Evolutionary conservation across 345 rosid genomes (phyloP), one percentile per base, ranked within the genome.

Genomic region (Euphorbia pulcherrima): DNA sequence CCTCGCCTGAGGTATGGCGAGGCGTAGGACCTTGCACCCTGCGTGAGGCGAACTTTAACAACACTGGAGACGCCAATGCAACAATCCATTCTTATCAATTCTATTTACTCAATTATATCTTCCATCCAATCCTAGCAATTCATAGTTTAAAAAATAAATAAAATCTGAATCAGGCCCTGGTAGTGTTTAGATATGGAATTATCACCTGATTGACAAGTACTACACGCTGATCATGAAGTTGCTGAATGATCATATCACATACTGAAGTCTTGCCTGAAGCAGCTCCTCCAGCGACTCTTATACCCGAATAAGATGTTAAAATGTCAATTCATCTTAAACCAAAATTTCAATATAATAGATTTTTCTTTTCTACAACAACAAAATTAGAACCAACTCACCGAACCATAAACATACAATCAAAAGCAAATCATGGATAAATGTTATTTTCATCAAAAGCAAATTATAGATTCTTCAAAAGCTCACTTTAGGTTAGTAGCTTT

Each of bases 171-270:
- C 26, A 30, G 18, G 13, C n/a, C n/a, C n/a, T n/a, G n/a, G n/a
- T 17, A 3, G 14, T 29, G 9, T 20, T n/a, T 57, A 60, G 40
- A 37, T 20, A 20, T 16, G 41, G 60, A 64, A 27, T 60, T 40
- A 28, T 50, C 80, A 92, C 99, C 96, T 90, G 97, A 72, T 87
- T 92, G 67, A 95, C 90, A 75, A 95, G 90, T 26, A 95, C 99
- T 52, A 95, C 97, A 65, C 99, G 96, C 76, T 95, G 99, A 80
- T 95, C 99, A 78, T 92, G 99, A 62, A 95, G 94, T 65, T 95
- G 99, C 81, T 95, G 99, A 74, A 95, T 92, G 51, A 95, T 95
- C 97, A 95, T 90, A 83, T 95, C 97, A 68, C 99, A 95, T 27
- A 92, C 97, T 57, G 99, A 83, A 75, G 99, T 92, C 82, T 95